phyloP scores from a whole-genome alignment of 2,329 filamentous ascomycete species.

The Nannizzia gypsea region DNA sequence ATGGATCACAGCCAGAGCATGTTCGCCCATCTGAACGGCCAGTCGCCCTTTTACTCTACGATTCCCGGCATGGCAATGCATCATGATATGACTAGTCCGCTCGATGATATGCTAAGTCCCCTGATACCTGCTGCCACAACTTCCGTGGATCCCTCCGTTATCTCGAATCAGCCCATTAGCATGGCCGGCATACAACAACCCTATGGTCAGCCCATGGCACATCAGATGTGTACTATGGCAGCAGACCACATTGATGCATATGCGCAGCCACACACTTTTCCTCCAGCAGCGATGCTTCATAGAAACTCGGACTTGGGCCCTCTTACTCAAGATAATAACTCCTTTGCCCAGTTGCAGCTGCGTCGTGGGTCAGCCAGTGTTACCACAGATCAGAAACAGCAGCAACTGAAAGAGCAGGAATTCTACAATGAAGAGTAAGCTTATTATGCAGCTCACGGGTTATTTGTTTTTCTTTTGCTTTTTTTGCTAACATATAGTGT shows the following conservation, averaged over 20 bases:
- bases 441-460: neutral
- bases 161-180: conserved; percentile 1
- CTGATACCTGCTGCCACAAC: neutral
- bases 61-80: neutral
- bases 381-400: neutral
- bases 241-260: neutral
- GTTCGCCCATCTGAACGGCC: neutral
- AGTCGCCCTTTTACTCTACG: neutral
- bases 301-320: neutral
- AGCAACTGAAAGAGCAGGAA: neutral
- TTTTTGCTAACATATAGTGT: conserved; percentile 12
- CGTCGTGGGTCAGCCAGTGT: neutral
- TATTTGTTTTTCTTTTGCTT: neutral
- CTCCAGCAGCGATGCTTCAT: neutral
- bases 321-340: neutral
- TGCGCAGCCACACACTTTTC: neutral
- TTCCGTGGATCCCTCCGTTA: neutral
- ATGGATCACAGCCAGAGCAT: neutral
- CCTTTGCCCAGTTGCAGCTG: neutral
- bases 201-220: neutral
- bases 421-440: conserved; percentile 3
- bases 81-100: neutral
- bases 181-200: neutral
- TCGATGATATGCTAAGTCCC: neutral
- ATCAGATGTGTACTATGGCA: neutral